Conservation (phyloP, 2,329 filamentous ascomycete genomes). For the Aspergillus fijiensis region DNA sequence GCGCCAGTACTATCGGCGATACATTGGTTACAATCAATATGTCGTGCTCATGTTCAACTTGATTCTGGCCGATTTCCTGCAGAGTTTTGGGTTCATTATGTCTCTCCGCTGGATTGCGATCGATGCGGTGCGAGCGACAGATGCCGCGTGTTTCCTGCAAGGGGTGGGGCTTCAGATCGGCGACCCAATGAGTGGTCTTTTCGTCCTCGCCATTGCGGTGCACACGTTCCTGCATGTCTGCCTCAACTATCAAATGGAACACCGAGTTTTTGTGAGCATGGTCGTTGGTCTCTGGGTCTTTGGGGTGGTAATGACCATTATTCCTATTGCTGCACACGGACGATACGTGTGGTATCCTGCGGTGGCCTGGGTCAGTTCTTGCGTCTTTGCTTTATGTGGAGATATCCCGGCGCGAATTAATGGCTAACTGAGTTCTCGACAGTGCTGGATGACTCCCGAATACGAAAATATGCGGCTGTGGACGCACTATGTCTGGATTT, state of each 20-base stretch:
- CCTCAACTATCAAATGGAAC: slow-evolving; percentile 1
- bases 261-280: background rate
- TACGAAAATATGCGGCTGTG: slow-evolving; percentile 7
- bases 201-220: slow-evolving; percentile 1
- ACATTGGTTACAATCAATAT: slow-evolving; percentile 9
- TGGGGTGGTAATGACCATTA: slow-evolving; percentile 2
- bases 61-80: slow-evolving; percentile 1
- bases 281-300: background rate
- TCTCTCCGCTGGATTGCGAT: slow-evolving; percentile 5
- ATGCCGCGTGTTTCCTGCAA: slow-evolving; percentile 4
- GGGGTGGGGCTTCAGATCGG: slow-evolving; percentile 5
- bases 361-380: slow-evolving; percentile 2
- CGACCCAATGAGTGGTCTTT: slow-evolving; percentile 6
- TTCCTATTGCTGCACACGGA: slow-evolving; percentile 5
- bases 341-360: slow-evolving; percentile 6
- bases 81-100: slow-evolving; percentile 6
- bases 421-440: background rate
- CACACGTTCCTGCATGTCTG: slow-evolving; percentile 5
- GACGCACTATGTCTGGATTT: slow-evolving; percentile 7
- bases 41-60: slow-evolving; percentile 8
- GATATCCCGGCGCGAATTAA: too few relatives aligned
- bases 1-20: slow-evolving; percentile 1
- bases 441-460: slow-evolving; percentile 9
- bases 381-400: too few relatives aligned
- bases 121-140: background rate